These are phyloP conservation scores for Amylostereum areolatum DNA, from an alignment of 1,284 basidiomycete species.

Conservation along the genomic window DNA sequence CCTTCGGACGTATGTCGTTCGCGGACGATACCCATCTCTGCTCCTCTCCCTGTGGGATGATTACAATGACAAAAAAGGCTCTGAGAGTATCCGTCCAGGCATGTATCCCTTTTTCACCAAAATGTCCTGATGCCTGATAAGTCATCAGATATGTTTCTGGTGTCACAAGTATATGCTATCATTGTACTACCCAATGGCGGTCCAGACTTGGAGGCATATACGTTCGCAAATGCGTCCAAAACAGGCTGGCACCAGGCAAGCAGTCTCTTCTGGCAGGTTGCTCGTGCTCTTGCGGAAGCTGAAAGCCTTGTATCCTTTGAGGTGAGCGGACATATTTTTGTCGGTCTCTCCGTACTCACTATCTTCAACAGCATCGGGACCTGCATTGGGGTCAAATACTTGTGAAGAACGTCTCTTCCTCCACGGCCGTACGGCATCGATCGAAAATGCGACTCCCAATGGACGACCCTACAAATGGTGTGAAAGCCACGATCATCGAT, in stretches of 20 bases:
- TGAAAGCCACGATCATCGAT: slow-evolving; percentile 87
- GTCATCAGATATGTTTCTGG: slow-evolving; percentile 58
- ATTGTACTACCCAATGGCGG: slow-evolving; percentile 89
- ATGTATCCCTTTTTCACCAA: slow-evolving; percentile 16
- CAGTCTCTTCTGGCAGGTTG: slow-evolving; percentile 88
- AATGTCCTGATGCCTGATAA: neutral
- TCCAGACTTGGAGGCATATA: slow-evolving; percentile 80
- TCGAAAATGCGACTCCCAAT: slow-evolving; percentile 34
- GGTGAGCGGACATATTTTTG: slow-evolving; percentile 37
- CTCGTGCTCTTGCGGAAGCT: slow-evolving; percentile 68
- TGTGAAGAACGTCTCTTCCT: slow-evolving; percentile 49
- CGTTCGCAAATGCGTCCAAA: slow-evolving; percentile 43
- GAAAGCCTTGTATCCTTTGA: slow-evolving; percentile 82
- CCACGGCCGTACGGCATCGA: slow-evolving; percentile 21
- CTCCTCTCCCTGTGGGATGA: slow-evolving; percentile 85
- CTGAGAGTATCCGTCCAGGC: slow-evolving; percentile 87
- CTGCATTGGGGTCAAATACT: slow-evolving; percentile 98
- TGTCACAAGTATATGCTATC: slow-evolving; percentile 80
- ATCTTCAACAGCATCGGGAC: slow-evolving; percentile 76
- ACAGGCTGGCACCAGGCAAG: slow-evolving; percentile 82
- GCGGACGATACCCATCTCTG: slow-evolving; percentile 75
- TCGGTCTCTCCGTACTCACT: slow-evolving; percentile 1
- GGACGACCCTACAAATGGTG: slow-evolving; percentile 56
- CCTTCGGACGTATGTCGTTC: slow-evolving; percentile 78
- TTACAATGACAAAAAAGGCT: slow-evolving; percentile 66